A percentile compares a stretch with the other conserved stretches of the same genome.
Evolutionary conservation across 2,329 filamentous ascomycete genomes (phyloP).

Genomic region (Monilinia fructigena): DNA sequence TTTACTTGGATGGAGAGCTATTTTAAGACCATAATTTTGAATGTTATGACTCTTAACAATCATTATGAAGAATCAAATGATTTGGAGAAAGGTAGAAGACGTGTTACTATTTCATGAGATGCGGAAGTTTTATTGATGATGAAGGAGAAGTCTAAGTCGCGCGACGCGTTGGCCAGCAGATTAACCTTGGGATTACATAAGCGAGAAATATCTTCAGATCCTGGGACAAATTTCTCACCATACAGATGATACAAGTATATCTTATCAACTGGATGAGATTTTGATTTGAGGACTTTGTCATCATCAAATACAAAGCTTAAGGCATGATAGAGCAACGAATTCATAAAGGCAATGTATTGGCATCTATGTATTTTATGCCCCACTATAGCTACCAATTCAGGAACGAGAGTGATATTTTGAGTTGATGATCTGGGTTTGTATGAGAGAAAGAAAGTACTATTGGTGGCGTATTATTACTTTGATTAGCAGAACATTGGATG

Average conservation of each 20-base stretch:
- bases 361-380: neutral
- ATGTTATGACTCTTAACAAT: slow-evolving; percentile 6
- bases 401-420: neutral
- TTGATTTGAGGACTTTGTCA: too few species aligned
- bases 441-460: neutral
- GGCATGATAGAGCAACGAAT: too few species aligned
- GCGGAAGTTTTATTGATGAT: neutral
- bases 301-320: too few species aligned
- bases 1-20: neutral
- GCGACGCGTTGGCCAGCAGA: neutral
- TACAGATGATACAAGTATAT: too few species aligned
- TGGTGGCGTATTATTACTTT: neutral
- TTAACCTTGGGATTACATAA: neutral
- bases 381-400: neutral
- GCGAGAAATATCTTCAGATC: neutral
- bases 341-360: too few species aligned
- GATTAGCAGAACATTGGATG: slow-evolving; percentile 43
- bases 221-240: too few species aligned
- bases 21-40: neutral
- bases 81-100: neutral
- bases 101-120: neutral
- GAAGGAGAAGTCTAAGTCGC: neutral
- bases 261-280: too few species aligned
- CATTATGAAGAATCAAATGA: neutral
- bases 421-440: too few species aligned